These are phyloP conservation scores for Diaporthe helianthi DNA, from an alignment of 2,329 filamentous ascomycete species.

Conservation along the genomic window DNA sequence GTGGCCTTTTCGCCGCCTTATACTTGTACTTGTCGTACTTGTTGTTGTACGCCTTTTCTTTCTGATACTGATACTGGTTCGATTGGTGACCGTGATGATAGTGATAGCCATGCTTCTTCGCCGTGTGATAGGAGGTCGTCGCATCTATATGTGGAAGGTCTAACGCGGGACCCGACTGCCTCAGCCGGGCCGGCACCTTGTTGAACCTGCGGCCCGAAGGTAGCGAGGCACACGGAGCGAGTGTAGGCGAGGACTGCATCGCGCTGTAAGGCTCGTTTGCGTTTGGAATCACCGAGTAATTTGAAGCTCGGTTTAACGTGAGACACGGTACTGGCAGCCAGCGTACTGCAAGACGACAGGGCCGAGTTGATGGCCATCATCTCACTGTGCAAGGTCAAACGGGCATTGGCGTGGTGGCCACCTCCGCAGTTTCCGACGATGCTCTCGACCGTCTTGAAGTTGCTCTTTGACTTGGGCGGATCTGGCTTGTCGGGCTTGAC, in stretches of 20 bases:
- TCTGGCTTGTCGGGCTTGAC: slow-evolving; percentile 38
- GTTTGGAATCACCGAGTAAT: slow-evolving; percentile 57
- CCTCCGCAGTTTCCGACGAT: slow-evolving; percentile 39
- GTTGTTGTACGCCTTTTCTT: slow-evolving; percentile 38
- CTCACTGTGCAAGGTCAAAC: slow-evolving; percentile 60
- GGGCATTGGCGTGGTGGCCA: slow-evolving; percentile 49
- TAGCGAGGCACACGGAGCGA: slow-evolving; percentile 48
- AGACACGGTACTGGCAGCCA: slow-evolving; percentile 50
- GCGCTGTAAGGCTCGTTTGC: slow-evolving; percentile 50
- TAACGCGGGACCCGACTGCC: slow-evolving; percentile 56
- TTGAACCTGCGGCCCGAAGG: slow-evolving; percentile 39
- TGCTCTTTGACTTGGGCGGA: slow-evolving; percentile 44
- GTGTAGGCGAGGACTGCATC: slow-evolving; percentile 53
- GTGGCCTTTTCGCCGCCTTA: neutral
- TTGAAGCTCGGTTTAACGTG: slow-evolving; percentile 57
- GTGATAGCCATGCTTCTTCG: slow-evolving; percentile 39
- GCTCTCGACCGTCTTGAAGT: slow-evolving; percentile 49
- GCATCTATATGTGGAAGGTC: slow-evolving; percentile 52
- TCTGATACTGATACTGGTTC: slow-evolving; percentile 17
- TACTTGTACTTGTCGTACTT: slow-evolving; percentile 35
- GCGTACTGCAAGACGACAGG: slow-evolving; percentile 51
- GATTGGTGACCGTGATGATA: slow-evolving; percentile 35
- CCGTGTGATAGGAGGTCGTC: slow-evolving; percentile 34
- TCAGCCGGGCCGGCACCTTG: slow-evolving; percentile 44
- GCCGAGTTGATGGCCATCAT: slow-evolving; percentile 63